Base-by-base conservation (phyloP, 2,329 filamentous ascomycete genomes). In the Sphaerostilbella broomeana region DNA sequence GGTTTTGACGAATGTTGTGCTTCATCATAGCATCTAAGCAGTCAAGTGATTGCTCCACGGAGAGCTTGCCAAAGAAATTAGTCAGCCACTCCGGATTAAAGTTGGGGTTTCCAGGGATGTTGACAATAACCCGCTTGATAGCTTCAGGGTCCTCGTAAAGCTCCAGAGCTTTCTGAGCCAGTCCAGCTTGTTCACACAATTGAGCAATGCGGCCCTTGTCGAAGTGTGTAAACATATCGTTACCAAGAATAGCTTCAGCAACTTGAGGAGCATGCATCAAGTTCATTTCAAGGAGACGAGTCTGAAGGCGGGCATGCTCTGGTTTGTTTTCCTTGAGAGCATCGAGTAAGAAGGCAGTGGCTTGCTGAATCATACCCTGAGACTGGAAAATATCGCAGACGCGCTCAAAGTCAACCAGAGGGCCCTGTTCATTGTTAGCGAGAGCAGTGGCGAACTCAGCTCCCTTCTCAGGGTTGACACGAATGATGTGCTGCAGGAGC, bases 311-410 rank as follows among this genome's bases (percentile, higher is more conserved):
- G 26, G 81, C 90, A 58, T 98, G 89, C 62, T 98, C 92, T 1
- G 88, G 88, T 54, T 82, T 84, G 68, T 98, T 95, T 51, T 92
- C 87, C 63, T 95, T 92, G 22, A 98, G 75, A 3, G 89, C 90
- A 64, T 98, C 92, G 18, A 98, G 77, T 36, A 98, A 69, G 76
- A 98, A 98, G n/a, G 90, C 89, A 3, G 94, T 98, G 6, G 90
- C 90, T 63, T 95, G 88, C 61, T 97, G 94, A 35, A 97, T 78
- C 88, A 97, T 92, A 55, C 88, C 89, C 63, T 98, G 92, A 8
- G 89, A 89, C 64, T 95, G 84, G 81, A 98, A 98, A 44, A 98
- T 88, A 61, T 98, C 92, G 34, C 95, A 87, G 17, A 95, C 89
- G 32, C 90, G 86, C 59, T 95, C 87, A 42, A 97, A 79, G 53